Evolutionary conservation across 805 yeast genomes (phyloP).

Genomic region (Tetrapisispora nanseiensis): DNA sequence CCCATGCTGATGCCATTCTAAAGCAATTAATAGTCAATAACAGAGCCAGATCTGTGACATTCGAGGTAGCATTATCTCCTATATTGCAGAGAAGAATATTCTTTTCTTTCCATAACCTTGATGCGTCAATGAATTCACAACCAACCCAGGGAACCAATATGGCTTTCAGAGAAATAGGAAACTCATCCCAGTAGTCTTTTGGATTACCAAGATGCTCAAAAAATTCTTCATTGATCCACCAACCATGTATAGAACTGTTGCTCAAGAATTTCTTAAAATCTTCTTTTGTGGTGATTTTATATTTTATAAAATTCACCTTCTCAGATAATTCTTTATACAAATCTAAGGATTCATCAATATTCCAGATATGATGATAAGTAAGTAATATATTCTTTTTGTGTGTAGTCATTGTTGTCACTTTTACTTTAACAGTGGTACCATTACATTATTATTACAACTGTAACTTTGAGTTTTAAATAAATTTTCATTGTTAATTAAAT

Average conservation of each 20-base stretch:
- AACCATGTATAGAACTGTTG: constrained; percentile 37
- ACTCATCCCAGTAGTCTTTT: constrained; percentile 33
- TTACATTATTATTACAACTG: too few species aligned
- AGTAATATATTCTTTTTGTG: constrained; percentile 27
- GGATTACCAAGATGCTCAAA: constrained; percentile 38
- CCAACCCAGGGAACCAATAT: constrained; percentile 56
- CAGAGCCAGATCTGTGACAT: constrained; percentile 67
- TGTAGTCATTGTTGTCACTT: too few species aligned
- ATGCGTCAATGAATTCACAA: constrained; percentile 41
- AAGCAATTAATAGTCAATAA: constrained; percentile 49
- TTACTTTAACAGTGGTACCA: too few species aligned
- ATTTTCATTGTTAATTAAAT: too few species aligned
- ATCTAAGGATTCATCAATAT: constrained; percentile 27
- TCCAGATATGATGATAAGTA: constrained; percentile 31
- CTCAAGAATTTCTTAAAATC: constrained; percentile 35
- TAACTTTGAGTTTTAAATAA: too few species aligned
- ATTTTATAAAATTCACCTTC: constrained; percentile 32
- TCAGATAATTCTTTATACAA: constrained; percentile 38
- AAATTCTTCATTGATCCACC: constrained; percentile 48
- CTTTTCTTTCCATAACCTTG: constrained; percentile 33
- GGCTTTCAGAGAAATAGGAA: constrained; percentile 40
- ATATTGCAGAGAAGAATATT: constrained; percentile 53
- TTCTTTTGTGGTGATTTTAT: constrained; percentile 35
- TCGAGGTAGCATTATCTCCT: constrained; percentile 48
- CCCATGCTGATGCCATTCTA: constrained; percentile 45